Base-by-base conservation (phyloP, 768 basidiomycete genomes). In the Mycena amicta region DNA sequence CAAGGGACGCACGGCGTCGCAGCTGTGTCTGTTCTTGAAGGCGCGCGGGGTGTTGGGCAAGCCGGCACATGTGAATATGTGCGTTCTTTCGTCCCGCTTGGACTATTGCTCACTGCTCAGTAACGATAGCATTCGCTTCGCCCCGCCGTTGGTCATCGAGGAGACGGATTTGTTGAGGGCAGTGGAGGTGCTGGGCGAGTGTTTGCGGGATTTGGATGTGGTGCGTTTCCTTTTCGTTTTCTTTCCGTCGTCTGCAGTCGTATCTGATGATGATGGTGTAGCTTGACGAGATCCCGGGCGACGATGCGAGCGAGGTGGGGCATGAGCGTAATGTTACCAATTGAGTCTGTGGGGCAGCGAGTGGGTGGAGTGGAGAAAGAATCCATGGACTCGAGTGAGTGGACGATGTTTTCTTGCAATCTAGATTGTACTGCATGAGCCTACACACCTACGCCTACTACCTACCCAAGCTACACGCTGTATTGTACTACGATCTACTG, bases 41-140 rank as follows among this genome's bases (percentile, higher is more conserved):
- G 88, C 87, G 65, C 83, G 92, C 46, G 94, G n/a, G 95, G 83
- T 98, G 55, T 77, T 99, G 62, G 96, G 95, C 27, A 98, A 99
- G 80, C 95, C 97, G 13, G 98, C 96, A 0, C 95, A 97, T 68
- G 84, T 88, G 26, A 96, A 96, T 73, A 93, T 92, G 93, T 95
- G 66, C 18, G 55, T 26, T 23, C 15, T 40, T 15, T 28, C 37
- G 3, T 22, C 55, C 53, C 8, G 4, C 16, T 39, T 16, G 29
- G 23, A 12, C n/a, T 37, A 33, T 39, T 55, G 15, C 53, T 39
- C 43, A 31, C 50, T 52, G 40, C n/a, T n/a, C n/a, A 5, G 49
- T 25, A 18, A 40, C 62, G 3, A 39, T 66, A 98, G 95, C 53
- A 91, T 99, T 65, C 94, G 96, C 29, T 96, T 99, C 71, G 93